Evolutionary conservation across 805 yeast species (phyloP), one percentile per base, ranked within the genome.

Genomic region (Priceomyces fermenticarens): DNA sequence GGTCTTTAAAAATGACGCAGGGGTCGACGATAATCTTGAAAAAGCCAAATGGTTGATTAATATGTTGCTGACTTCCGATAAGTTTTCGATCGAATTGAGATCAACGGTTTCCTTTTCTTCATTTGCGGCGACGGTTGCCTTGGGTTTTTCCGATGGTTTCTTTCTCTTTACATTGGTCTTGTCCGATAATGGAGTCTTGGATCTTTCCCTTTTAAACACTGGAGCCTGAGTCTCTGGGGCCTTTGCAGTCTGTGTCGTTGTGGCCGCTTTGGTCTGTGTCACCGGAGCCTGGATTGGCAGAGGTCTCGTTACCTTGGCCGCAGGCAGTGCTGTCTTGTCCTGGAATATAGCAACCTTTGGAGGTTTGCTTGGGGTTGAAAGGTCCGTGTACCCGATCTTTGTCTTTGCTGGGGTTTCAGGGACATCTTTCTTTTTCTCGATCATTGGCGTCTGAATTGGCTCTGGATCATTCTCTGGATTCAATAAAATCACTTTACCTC

Each of bases 1-100:
- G n/a, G 77, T 69, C 37, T 74, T 78, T 42, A 91, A 67, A 33
- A 75, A 75, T 6, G 85, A 74, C n/a, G 91, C 71, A 4, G 98
- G 97, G 0, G 95, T 87, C 30, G 93, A 90, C 16, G 89, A 78
- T 15, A 88, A 73, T 43, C 96, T 77, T 3, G 97, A 86, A 63
- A 86, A 93, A 11, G 98, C 97, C 43, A 91, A 70, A 60, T 88
- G 93, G 57, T 93, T 93, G 35, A 81, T 75, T 36, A 89, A 67
- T 9, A 88, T 74, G 57, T 84, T 83, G 39, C 75, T 75, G 35
- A 88, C 67, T 35, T 80, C 81, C 2, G 62, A 65, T 33, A 78
- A 54, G 33, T 76, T 73, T 3, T 46, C 17, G 20, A 54, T 40
- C n/a, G 43, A 40, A 20, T 11, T 38, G 27, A 41, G 32, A 26